Base-by-base conservation (phyloP, 2,329 filamentous ascomycete species). In the Neopestalotiopsis sp. region DNA sequence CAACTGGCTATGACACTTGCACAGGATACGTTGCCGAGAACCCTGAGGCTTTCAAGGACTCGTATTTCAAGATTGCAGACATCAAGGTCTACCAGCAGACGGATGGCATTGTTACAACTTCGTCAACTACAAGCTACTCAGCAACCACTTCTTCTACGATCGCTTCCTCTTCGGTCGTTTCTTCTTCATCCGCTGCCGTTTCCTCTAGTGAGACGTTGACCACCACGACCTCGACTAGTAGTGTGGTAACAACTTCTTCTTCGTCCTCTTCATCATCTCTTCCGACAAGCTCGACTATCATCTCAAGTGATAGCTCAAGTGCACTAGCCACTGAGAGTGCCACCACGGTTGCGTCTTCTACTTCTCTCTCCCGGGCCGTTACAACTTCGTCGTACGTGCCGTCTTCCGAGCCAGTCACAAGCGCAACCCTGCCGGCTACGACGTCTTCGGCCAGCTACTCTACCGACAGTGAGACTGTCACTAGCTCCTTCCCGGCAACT, bases 31-130 rank as follows among this genome's bases (percentile, higher is more conserved):
- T 75, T 52, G 73, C 70, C 12, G 57, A 67, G 60, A 70, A 72
- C 52, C 66, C 60, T 45, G 59, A 42, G 13, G 71, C 70, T 62
- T 74, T 75, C 67, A 52, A 67, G 30, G 34, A 65, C 6, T 67
- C 58, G 45, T 71, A 71, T 65, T 75, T 74, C 72, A 71, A 75
- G 67, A 66, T 75, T 6, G 73, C 71, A 63, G 71, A 73, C 45
- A 73, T 74, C 52, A 70, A 70, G 30, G 45, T 69, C 13, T 72
- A 67, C 58, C 12, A 71, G 34, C 61, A 68, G 45, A 17, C 13
- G 20, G 69, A 72, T 17, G 59, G 67, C 2, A 52, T 13, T 14
- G 42, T n/a, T 9, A 30, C 49, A 7, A 62, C 59, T 34, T 30
- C 32, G 34, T 13, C 38, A 5, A 38, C 63, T 14, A 61, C 61